Base-by-base conservation (phyloP, 148 eudicot species). In the Heliosperma pusillum region DNA sequence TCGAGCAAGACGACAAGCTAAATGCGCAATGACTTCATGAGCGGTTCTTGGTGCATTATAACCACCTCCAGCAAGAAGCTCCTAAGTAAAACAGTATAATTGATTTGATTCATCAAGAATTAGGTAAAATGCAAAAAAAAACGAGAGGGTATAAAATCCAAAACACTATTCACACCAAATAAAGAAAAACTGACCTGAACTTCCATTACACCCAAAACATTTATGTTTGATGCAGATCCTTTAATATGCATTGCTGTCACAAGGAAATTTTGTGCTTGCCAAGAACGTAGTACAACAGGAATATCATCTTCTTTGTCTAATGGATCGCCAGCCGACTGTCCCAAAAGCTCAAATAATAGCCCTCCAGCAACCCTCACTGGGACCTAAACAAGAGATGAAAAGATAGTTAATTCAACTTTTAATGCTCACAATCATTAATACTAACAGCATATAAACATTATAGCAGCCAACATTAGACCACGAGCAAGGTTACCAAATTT, bases 291-390 rank as follows among this genome's bases (percentile, higher is more conserved):
- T 59, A 93, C 98, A 65, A 93, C 82, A 25, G 98, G 97, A 22
- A 93, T 80, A 79, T 93, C 98, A 85, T 89, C 94, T 82, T 93
- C 98, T 13, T 88, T 80, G 47, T 66, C 82, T 78, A 71, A 78
- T 26, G 98, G 97, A 85, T 93, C 98, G 61, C 98, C 98, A 69
- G 81, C 94, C 42, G 98, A 91, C 75, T 89, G 97, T 63, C 98
- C 98, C 85, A 93, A 80, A 33, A 93, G 95, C 84, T 93, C 98
- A 88, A 93, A 93, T 64, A 93, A 82, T 68, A 93, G 52, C 69
- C 98, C 97, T 77, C 92, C 98, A 75, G 98, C 94, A 75, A 88
- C 98, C 76, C 97, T 89, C 19, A 93, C 98, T 2, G 98, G 98
- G 25, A 93, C 98, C 95, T 93, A 69, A 30, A 33, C 58, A 76